Conservation (phyloP, 768 basidiomycete genomes). For the Russula vinacea region DNA sequence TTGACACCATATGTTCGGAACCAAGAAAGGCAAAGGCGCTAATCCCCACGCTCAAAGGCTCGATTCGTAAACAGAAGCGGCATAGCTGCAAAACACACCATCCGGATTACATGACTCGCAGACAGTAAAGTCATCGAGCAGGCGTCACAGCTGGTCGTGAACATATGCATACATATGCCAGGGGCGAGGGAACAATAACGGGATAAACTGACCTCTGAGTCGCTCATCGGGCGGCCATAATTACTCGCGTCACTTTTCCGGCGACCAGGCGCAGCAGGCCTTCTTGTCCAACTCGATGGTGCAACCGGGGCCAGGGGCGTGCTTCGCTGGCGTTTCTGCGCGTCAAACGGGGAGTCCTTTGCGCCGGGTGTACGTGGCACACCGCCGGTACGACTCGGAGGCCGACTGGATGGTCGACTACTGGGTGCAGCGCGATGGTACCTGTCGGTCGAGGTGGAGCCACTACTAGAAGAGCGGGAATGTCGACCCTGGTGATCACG, state of each 20-base stretch:
- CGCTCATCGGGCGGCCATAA: constrained; percentile 49
- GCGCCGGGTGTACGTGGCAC: constrained; percentile 51
- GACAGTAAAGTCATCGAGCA: background rate
- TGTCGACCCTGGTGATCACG: constrained; percentile 33
- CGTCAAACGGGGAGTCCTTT: constrained; percentile 63
- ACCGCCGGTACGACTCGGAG: constrained; percentile 49
- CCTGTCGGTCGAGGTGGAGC: constrained; percentile 48
- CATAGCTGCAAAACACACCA: background rate
- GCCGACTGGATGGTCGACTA: constrained; percentile 44
- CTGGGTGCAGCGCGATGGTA: constrained; percentile 35
- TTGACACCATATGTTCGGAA: background rate
- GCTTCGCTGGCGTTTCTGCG: constrained; percentile 64
- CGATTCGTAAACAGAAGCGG: background rate
- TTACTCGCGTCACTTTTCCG: constrained; percentile 74
- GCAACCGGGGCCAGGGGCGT: constrained; percentile 56
- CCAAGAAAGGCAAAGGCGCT: background rate
- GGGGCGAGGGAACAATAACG: background rate
- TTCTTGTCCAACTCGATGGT: constrained; percentile 75
- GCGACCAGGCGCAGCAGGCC: constrained; percentile 63
- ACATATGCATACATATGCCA: background rate
- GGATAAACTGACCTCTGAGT: constrained; percentile 61
- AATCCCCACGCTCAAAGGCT: too few species aligned
- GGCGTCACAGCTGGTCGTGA: background rate
- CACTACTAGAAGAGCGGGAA: constrained; percentile 58
- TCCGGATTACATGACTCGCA: background rate